Conservation (phyloP, 78 protist genomes). For the Dictyostelium intermedium region DNA sequence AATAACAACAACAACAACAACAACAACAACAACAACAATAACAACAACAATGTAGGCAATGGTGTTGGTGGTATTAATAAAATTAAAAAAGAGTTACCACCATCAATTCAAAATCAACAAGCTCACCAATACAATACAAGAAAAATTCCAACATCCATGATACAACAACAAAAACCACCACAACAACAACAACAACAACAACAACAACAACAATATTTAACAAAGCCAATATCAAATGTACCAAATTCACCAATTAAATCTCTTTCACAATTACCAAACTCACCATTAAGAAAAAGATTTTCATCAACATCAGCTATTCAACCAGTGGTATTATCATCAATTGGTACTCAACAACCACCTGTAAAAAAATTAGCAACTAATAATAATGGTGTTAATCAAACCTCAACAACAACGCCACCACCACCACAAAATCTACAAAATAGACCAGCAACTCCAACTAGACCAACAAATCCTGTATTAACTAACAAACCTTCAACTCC, state of each 20-base stretch:
- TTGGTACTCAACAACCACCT: not conserved
- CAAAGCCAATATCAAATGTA: not conserved
- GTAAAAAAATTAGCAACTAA: not conserved
- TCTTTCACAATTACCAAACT: not conserved
- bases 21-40: no score
- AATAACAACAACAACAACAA: no score
- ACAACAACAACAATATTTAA: not conserved
- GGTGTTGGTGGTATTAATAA: not conserved
- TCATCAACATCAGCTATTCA: not conserved
- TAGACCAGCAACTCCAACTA: constrained; percentile 41
- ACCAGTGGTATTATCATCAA: not conserved
- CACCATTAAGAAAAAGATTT: constrained; percentile 9
- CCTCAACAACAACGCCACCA: not conserved
- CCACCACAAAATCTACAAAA: not conserved
- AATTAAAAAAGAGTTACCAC: constrained; percentile 7
- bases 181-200: not conserved
- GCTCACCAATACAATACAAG: constrained; percentile 33
- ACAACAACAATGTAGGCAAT: not conserved
- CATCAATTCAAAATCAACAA: constrained; percentile 29
- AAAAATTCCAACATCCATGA: not conserved
- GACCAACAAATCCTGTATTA: not conserved
- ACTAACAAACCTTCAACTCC: not conserved
- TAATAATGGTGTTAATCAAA: not conserved
- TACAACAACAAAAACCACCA: not conserved
- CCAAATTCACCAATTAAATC: constrained; percentile 26